Base-by-base conservation (phyloP, 1,284 basidiomycete genomes). In the Laetiporus sulphureus region DNA sequence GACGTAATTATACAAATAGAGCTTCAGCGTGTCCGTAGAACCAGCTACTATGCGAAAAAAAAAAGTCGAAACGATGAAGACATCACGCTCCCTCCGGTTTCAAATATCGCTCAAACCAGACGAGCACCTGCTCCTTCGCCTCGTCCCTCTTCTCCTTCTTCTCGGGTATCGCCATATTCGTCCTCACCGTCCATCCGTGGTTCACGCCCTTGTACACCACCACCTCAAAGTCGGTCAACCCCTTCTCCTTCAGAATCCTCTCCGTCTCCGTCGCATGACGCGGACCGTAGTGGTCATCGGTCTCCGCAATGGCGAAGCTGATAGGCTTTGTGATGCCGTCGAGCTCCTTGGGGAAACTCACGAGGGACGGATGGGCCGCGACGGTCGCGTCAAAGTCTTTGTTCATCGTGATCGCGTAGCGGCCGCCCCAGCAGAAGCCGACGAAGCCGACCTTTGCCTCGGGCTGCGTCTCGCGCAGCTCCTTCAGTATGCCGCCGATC, bases 341-440 rank as follows among this genome's bases (percentile, higher is more conserved):
- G 34, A 56, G 49, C 32, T 56, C 54, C 20, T 19, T 36, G 15
- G 54, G 54, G 42, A 49, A 53, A 34, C 40, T 40, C 29, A 56
- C 52, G 36, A 48, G 44, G 27, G 52, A 54, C 24, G 54, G 54
- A 44, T 56, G 54, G 35, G 44, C 45, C 7, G 54, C 50, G 45
- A 49, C 44, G 18, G 41, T 48, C 32, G 54, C 54, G 44, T 56
- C 54, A 41, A 54, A 56, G 19, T 37, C 41, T 36, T 30, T 21
- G 49, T 52, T 56, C 45, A 50, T 47, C 42, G 50, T 44, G 46
- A 56, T 45, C 27, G 54, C 54, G 40, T 49, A 54, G 40, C 54
- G 52, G 20, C 54, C 54, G 44, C 54, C 54, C 50, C 50, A 56
- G 50, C 54, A 56, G 48, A 51, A 56, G 38, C 54, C 54, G 33